These are phyloP conservation scores for Moelleriella libera DNA, from an alignment of 2,329 filamentous ascomycete genomes.

Conservation along the genomic window DNA sequence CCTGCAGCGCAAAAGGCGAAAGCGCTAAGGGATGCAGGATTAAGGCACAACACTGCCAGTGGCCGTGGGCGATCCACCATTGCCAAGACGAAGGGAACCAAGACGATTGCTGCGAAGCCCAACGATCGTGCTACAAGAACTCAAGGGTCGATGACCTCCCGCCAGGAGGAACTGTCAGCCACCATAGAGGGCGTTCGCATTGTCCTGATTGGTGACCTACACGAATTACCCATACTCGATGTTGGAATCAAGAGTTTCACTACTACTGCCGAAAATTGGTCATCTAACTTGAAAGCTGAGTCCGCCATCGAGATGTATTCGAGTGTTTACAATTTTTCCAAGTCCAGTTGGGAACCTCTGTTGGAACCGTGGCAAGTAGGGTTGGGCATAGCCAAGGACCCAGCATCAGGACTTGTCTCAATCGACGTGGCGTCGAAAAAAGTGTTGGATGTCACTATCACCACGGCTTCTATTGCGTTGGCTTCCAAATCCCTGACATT, in stretches of 20 bases:
- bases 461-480: constrained; percentile 83
- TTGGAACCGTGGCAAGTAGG: constrained; percentile 96
- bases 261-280: constrained; percentile 81
- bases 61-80: constrained; percentile 39
- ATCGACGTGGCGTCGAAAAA: constrained; percentile 82
- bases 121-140: constrained; percentile 9
- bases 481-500: constrained; percentile 89
- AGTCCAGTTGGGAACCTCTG: constrained; percentile 94
- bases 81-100: constrained; percentile 25
- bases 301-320: constrained; percentile 86
- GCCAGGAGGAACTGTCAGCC: constrained; percentile 67
- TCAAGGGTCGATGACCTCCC: constrained; percentile 4
- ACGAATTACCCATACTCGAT: constrained; percentile 90
- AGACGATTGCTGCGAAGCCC: constrained; percentile 18
- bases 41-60: constrained; percentile 43
- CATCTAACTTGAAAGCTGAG: constrained; percentile 71
- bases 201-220: constrained; percentile 86
- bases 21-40: constrained; percentile 32
- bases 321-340: constrained; percentile 98
- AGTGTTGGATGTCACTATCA: constrained; percentile 81
- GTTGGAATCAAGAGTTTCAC: constrained; percentile 85
- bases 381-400: constrained; percentile 70
- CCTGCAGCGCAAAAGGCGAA: constrained; percentile 39
- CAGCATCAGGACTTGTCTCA: constrained; percentile 60
- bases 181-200: constrained; percentile 79